Conservation (phyloP, 108 stramenopile genomes). For the Nitzschia putrida region DNA sequence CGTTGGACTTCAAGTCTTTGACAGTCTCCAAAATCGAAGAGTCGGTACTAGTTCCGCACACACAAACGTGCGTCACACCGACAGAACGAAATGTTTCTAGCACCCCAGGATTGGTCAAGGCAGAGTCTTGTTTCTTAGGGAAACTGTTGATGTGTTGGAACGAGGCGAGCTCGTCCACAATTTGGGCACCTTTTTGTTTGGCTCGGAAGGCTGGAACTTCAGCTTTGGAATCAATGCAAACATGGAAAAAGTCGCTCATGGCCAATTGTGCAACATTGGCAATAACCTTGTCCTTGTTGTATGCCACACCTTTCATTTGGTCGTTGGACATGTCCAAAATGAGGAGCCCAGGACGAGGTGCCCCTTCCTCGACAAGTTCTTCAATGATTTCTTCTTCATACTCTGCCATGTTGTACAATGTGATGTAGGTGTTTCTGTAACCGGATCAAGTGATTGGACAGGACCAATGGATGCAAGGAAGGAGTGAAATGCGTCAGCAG, state of each 20-base stretch:
- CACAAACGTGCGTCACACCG: slow-evolving; percentile 24
- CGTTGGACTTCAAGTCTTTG: slow-evolving; percentile 16
- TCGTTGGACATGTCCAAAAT: slow-evolving; percentile 30
- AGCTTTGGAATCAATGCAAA: slow-evolving; percentile 23
- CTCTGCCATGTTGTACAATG: not conserved
- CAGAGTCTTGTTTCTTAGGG: slow-evolving; percentile 16
- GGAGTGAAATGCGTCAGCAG: not conserved
- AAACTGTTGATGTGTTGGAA: slow-evolving; percentile 12
- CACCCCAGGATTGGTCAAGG: slow-evolving; percentile 7
- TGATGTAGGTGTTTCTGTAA: too few species aligned
- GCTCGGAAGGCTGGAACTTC: slow-evolving; percentile 17
- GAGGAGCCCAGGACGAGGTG: slow-evolving; percentile 16
- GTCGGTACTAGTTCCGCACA: slow-evolving; percentile 25
- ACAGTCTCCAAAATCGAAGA: slow-evolving; percentile 12
- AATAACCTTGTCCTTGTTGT: slow-evolving; percentile 22
- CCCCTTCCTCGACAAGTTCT: slow-evolving; percentile 5
- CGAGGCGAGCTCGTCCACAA: slow-evolving; percentile 13
- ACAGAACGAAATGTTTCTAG: slow-evolving; percentile 5
- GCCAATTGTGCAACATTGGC: slow-evolving; percentile 20
- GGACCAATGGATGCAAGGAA: not conserved
- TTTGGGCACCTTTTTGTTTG: slow-evolving; percentile 17
- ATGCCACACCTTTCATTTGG: slow-evolving; percentile 13
- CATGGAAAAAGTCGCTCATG: slow-evolving; percentile 24
- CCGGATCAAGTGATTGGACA: too few species aligned
- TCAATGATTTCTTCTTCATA: slow-evolving; percentile 12